phyloP scores from a whole-genome alignment of 1,284 basidiomycete species.

The Boletus mariae region DNA sequence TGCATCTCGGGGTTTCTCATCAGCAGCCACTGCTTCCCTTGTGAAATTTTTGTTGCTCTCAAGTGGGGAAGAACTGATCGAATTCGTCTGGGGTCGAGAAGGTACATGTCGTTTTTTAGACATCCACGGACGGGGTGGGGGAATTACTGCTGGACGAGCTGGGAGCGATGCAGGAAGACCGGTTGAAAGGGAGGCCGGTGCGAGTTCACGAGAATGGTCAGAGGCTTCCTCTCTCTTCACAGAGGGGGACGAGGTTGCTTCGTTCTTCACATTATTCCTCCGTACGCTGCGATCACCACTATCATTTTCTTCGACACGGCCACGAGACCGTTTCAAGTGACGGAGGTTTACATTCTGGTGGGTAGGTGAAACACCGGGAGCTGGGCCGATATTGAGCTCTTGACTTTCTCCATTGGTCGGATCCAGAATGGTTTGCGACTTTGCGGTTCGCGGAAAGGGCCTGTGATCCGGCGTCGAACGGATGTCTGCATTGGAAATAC shows the following conservation, averaged over 20 bases:
- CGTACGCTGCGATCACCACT: slow-evolving; percentile 31
- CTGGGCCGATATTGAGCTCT: slow-evolving; percentile 25
- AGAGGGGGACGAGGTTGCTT: slow-evolving; percentile 8
- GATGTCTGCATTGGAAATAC: not conserved
- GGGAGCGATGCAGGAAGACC: slow-evolving; percentile 8
- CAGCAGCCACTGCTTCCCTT: not conserved
- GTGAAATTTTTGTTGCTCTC: slow-evolving; percentile 1
- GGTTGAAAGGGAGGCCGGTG: not conserved
- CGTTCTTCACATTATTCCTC: slow-evolving; percentile 19
- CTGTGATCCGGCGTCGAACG: slow-evolving; percentile 10
- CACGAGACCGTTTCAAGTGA: slow-evolving; percentile 27
- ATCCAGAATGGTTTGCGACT: slow-evolving; percentile 25
- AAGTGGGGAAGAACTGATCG: slow-evolving; percentile 4
- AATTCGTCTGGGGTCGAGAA: not conserved
- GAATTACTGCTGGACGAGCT: slow-evolving; percentile 18
- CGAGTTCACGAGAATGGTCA: slow-evolving; percentile 1
- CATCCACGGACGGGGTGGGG: slow-evolving; percentile 25
- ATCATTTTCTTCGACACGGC: slow-evolving; percentile 25
- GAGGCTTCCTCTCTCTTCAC: slow-evolving; percentile 19
- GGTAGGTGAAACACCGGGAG: slow-evolving; percentile 22
- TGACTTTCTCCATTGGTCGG: slow-evolving; percentile 3
- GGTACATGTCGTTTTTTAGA: slow-evolving; percentile 11
- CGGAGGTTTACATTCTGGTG: slow-evolving; percentile 32
- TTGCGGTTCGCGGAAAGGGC: slow-evolving; percentile 19
- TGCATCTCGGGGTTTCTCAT: slow-evolving; percentile 2